Conservation (phyloP, 441 rosid genomes). For the Jatropha multifida region DNA sequence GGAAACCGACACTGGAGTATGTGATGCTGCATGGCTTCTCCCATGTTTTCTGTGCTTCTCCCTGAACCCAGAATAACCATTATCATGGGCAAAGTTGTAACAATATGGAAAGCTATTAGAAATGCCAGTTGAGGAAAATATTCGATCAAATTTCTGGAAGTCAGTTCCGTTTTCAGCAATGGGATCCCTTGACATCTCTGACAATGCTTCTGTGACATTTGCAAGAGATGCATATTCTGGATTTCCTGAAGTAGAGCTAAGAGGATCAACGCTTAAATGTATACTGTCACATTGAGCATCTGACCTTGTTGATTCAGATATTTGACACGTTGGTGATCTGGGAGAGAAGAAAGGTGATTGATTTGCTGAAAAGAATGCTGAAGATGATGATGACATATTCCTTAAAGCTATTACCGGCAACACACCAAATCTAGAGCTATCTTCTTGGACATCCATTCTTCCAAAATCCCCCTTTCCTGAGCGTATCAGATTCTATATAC, state of each 20-base stretch:
- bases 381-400: constrained; percentile 83
- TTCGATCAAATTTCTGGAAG: constrained; percentile 40
- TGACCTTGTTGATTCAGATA: constrained; percentile 61
- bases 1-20: constrained; percentile 56
- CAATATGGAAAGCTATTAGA: constrained; percentile 44
- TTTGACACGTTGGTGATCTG: constrained; percentile 56
- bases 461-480: constrained; percentile 25
- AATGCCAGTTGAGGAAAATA: constrained; percentile 47
- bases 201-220: constrained; percentile 36
- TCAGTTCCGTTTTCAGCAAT: constrained; percentile 35
- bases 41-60: constrained; percentile 42
- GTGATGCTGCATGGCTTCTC: constrained; percentile 44
- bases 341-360: constrained; percentile 96
- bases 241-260: constrained; percentile 53
- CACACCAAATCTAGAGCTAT: constrained; percentile 60
- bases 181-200: constrained; percentile 42
- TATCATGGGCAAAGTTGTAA: constrained; percentile 32
- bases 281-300: constrained; percentile 61
- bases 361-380: constrained; percentile 85
- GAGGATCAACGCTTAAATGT: constrained; percentile 42
- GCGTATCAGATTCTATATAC: constrained; percentile 34
- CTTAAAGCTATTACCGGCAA: constrained; percentile 52
- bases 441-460: constrained; percentile 66
- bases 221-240: constrained; percentile 42
- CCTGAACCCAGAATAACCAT: constrained; percentile 27